Conservation (phyloP, 352 stramenopile species). For the Phytophthora ohioensis region DNA sequence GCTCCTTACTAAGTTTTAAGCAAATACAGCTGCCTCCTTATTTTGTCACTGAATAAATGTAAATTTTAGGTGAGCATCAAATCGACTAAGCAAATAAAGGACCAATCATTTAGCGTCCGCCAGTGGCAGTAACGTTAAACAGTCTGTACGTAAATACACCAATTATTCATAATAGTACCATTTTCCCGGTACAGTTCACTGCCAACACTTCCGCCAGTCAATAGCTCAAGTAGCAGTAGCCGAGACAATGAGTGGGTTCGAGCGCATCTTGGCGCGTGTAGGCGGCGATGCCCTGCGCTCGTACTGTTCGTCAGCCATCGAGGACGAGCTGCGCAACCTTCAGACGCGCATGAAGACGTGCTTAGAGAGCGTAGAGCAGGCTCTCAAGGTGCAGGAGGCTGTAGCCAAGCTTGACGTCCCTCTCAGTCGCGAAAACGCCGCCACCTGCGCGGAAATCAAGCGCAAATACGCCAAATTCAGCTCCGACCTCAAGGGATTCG, state of each 20-base stretch:
- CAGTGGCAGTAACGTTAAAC: no score
- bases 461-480: constrained; percentile 64
- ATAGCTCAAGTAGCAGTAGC: background rate
- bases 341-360: constrained; percentile 69
- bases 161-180: constrained; percentile 11
- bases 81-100: no score
- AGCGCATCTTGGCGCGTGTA: constrained; percentile 77
- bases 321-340: constrained; percentile 71
- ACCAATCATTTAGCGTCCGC: no score
- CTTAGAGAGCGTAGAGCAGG: constrained; percentile 63
- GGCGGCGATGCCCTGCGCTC: constrained; percentile 72
- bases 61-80: no score
- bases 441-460: constrained; percentile 61
- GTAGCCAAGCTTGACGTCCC: constrained; percentile 72
- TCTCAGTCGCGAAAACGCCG: constrained; percentile 63
- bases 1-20: no score
- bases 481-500: constrained; percentile 52
- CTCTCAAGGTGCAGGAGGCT: constrained; percentile 66
- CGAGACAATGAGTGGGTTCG: constrained; percentile 68
- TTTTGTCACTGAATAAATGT: no score
- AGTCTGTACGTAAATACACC: background rate
- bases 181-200: background rate
- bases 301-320: constrained; percentile 82
- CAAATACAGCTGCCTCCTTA: no score
- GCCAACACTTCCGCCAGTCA: constrained; percentile 17